Conservation (phyloP, 2,329 filamentous ascomycete genomes). For the Trichoderma gracile region DNA sequence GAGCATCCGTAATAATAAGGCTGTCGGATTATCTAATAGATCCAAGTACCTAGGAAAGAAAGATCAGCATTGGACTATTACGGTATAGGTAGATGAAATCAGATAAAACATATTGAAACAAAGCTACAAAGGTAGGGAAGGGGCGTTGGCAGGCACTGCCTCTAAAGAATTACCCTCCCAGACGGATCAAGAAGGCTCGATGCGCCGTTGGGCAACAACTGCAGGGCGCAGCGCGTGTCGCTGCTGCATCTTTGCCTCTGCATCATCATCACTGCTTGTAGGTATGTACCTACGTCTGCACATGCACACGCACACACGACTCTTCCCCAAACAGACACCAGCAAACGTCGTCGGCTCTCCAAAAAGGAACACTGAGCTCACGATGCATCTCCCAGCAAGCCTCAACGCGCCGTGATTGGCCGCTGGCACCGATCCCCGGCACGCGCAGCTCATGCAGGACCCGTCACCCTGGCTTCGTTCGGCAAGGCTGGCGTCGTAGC, state of each 20-base stretch:
- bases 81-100: too few relatives aligned
- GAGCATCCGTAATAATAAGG: not conserved
- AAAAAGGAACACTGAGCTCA: not conserved
- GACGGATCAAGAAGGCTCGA: not conserved
- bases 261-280: too few relatives aligned
- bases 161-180: not conserved
- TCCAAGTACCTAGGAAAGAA: too few relatives aligned
- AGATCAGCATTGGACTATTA: too few relatives aligned
- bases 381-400: conserved; percentile 1
- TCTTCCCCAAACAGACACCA: not conserved
- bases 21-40: not conserved
- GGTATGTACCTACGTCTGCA: not conserved
- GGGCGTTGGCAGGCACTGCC: conserved; percentile 4
- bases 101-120: not conserved
- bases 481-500: conserved; percentile 27
- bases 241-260: not conserved
- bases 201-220: not conserved
- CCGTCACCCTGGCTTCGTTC: conserved; percentile 24
- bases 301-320: not conserved
- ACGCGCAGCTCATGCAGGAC: conserved; percentile 26
- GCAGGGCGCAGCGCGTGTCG: conserved; percentile 19
- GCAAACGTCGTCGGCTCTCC: conserved; percentile 10
- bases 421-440: conserved; percentile 5
- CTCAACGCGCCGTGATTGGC: conserved; percentile 14
- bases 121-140: not conserved